phyloP scores from a whole-genome alignment of 148 eudicot species.

The Silene conica region DNA sequence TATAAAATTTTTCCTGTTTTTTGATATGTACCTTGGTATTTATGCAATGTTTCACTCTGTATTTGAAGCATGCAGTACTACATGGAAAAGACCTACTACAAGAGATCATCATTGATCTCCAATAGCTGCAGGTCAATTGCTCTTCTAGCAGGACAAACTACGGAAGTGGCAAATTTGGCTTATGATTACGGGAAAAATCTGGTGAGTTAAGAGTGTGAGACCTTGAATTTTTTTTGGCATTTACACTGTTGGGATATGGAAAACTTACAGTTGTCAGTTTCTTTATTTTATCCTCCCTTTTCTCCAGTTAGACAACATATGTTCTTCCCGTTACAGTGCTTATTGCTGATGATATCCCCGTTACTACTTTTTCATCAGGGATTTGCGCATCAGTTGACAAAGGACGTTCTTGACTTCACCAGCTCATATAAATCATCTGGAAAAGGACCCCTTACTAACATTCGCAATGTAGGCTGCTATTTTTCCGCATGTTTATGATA shows the following conservation, averaged over 20 bases:
- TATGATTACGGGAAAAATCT: constrained; percentile 90
- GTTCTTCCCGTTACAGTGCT: neutral
- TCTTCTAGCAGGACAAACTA: constrained; percentile 84
- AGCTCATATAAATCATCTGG: constrained; percentile 87
- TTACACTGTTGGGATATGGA: neutral
- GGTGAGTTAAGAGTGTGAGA: constrained; percentile 39
- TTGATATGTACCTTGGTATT: neutral
- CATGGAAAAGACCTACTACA: constrained; percentile 89
- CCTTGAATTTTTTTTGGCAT: neutral
- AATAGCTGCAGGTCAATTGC: constrained; percentile 98
- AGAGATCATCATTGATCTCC: constrained; percentile 88
- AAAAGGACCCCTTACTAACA: constrained; percentile 85
- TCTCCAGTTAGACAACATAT: neutral
- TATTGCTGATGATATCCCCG: neutral
- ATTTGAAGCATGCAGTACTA: constrained; percentile 82
- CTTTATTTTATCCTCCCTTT: constrained; percentile 1
- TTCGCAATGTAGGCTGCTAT: constrained; percentile 63
- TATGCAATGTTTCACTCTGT: constrained; percentile 7
- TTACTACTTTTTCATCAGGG: constrained; percentile 47
- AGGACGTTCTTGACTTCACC: constrained; percentile 92
- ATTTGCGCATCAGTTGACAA: constrained; percentile 82
- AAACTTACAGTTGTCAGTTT: neutral
- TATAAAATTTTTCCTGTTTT: neutral
- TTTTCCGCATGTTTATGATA: neutral
- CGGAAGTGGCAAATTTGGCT: constrained; percentile 79